phyloP scores from a whole-genome alignment of 2,329 filamentous ascomycete species.

The Hypoxylon sp. region DNA sequence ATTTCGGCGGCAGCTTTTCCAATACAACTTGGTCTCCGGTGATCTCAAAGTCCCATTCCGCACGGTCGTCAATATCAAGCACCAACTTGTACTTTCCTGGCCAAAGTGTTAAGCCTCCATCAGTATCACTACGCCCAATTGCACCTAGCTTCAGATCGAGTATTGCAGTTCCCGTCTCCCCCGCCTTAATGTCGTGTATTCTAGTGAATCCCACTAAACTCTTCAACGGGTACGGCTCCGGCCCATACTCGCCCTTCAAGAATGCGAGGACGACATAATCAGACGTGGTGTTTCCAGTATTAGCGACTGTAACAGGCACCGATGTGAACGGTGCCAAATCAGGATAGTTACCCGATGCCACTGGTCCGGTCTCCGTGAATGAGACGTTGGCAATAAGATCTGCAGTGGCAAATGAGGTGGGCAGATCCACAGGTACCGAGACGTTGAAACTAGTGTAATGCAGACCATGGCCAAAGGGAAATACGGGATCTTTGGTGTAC shows the following conservation, averaged over 20 bases:
- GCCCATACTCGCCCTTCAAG: constrained; percentile 55
- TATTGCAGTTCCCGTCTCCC: constrained; percentile 43
- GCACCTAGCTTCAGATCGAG: constrained; percentile 58
- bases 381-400: constrained; percentile 31
- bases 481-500: constrained; percentile 60
- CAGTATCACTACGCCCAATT: constrained; percentile 58
- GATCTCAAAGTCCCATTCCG: constrained; percentile 55
- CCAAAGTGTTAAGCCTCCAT: constrained; percentile 61
- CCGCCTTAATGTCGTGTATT: constrained; percentile 50
- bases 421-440: constrained; percentile 34
- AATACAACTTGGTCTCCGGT: constrained; percentile 54
- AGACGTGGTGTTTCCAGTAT: constrained; percentile 56
- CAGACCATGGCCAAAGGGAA: constrained; percentile 63
- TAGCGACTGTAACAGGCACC: constrained; percentile 55
- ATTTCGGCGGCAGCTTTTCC: constrained; percentile 45
- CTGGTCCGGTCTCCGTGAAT: constrained; percentile 28
- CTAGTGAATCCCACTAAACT: constrained; percentile 60
- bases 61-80: constrained; percentile 55
- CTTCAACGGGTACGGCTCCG: constrained; percentile 61
- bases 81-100: constrained; percentile 60
- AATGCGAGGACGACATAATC: constrained; percentile 64
- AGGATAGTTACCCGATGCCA: constrained; percentile 49
- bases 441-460: constrained; percentile 65
- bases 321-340: constrained; percentile 55
- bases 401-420: constrained; percentile 38